Conservation (phyloP, 2,329 filamentous ascomycete species). For the Cylindrodendrum hubeiense region DNA sequence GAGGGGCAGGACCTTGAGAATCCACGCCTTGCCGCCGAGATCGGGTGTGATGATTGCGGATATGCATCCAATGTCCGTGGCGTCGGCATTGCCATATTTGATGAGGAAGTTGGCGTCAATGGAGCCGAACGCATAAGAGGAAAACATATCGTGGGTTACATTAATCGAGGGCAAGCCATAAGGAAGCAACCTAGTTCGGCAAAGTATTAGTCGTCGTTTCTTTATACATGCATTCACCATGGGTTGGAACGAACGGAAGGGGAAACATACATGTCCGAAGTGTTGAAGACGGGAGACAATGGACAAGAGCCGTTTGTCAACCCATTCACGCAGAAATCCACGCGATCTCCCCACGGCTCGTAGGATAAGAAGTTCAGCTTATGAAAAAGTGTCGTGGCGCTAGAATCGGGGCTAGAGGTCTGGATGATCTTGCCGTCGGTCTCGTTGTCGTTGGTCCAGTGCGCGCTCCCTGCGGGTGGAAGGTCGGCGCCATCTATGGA, state of each 20-base stretch:
- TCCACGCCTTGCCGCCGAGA: slow-evolving; percentile 76
- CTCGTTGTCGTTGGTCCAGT: slow-evolving; percentile 71
- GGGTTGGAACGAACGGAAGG: not conserved
- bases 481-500: slow-evolving; percentile 68
- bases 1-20: slow-evolving; percentile 82
- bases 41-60: slow-evolving; percentile 87
- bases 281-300: slow-evolving; percentile 77
- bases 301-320: slow-evolving; percentile 77
- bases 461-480: slow-evolving; percentile 68
- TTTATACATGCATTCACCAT: not conserved
- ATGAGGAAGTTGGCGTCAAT: slow-evolving; percentile 80
- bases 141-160: slow-evolving; percentile 79
- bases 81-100: slow-evolving; percentile 76
- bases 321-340: slow-evolving; percentile 75
- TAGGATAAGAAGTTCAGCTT: slow-evolving; percentile 83
- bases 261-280: slow-evolving; percentile 52
- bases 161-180: slow-evolving; percentile 77
- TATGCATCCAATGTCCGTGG: slow-evolving; percentile 80
- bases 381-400: slow-evolving; percentile 80
- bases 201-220: slow-evolving; percentile 20
- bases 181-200: slow-evolving; percentile 48
- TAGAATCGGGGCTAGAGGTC: slow-evolving; percentile 58
- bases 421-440: slow-evolving; percentile 83
- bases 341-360: slow-evolving; percentile 69
- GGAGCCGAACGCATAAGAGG: slow-evolving; percentile 89